Evolutionary conservation across 768 basidiomycete genomes (phyloP).

Genomic region (Trametes maxima): DNA sequence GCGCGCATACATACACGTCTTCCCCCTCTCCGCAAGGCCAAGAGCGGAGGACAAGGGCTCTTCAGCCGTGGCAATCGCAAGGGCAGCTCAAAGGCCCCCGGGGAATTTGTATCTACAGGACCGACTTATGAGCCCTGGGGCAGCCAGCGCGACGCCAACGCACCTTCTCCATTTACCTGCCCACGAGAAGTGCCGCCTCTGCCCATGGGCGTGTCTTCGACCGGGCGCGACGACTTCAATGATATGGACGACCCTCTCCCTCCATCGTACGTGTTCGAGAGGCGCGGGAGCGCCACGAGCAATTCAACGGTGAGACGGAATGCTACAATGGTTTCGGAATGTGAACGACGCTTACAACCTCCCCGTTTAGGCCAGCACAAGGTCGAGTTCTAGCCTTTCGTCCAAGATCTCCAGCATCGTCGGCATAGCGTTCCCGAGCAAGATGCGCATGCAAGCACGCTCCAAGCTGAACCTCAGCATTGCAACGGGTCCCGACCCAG

Average conservation of each 20-base stretch:
- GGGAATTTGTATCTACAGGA: slow-evolving; percentile 1
- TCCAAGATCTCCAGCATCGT: slow-evolving; percentile 26
- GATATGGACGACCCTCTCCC: slow-evolving; percentile 14
- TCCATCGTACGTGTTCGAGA: slow-evolving; percentile 28
- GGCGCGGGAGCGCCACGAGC: slow-evolving; percentile 31
- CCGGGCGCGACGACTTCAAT: slow-evolving; percentile 4
- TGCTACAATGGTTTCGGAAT: not conserved
- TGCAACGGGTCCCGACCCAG: slow-evolving; percentile 8
- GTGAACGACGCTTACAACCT: not conserved
- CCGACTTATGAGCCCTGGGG: slow-evolving; percentile 5
- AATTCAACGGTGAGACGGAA: slow-evolving; percentile 23
- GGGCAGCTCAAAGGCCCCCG: not conserved
- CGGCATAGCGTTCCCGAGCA: slow-evolving; percentile 21
- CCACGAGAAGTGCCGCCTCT: slow-evolving; percentile 28
- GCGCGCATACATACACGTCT: slow-evolving; percentile 22
- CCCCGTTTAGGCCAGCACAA: slow-evolving; percentile 23
- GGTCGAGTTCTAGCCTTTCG: slow-evolving; percentile 27
- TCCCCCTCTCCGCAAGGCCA: slow-evolving; percentile 23
- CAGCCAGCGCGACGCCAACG: slow-evolving; percentile 3
- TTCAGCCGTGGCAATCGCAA: slow-evolving; percentile 3
- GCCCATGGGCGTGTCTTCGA: not conserved
- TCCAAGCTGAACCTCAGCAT: slow-evolving; percentile 30
- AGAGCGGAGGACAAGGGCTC: slow-evolving; percentile 18
- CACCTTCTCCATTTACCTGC: slow-evolving; percentile 25
- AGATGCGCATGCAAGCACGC: slow-evolving; percentile 19